phyloP scores from a whole-genome alignment of 2,329 filamentous ascomycete genomes.

The Arthrobotrys pseudoclavata region DNA sequence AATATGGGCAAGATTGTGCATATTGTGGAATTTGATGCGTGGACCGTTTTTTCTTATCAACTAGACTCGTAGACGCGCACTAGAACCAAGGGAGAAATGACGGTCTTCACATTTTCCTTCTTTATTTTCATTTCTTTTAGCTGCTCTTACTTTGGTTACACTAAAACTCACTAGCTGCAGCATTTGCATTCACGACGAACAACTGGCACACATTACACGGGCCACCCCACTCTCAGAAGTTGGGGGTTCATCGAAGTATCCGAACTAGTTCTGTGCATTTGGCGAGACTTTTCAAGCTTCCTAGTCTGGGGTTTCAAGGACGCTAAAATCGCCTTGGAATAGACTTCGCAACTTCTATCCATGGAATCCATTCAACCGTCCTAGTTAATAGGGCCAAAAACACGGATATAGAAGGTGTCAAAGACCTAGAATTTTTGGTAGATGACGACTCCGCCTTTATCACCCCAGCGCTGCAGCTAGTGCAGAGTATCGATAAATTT shows the following conservation, averaged over 20 bases:
- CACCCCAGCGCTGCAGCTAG: conserved; percentile 32
- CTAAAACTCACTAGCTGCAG: conserved; percentile 29
- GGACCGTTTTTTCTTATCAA: neutral
- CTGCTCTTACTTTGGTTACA: conserved; percentile 40
- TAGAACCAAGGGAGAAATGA: conserved; percentile 52
- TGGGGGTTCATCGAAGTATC: conserved; percentile 38
- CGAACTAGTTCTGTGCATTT: conserved; percentile 30
- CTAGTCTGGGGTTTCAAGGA: conserved; percentile 47
- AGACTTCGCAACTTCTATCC: conserved; percentile 43
- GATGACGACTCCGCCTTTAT: conserved; percentile 44
- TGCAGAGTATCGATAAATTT: conserved; percentile 43
- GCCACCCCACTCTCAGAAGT: conserved; percentile 43
- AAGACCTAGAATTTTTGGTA: conserved; percentile 21
- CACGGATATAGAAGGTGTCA: conserved; percentile 49
- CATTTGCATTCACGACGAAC: conserved; percentile 19
- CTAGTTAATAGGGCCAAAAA: conserved; percentile 31
- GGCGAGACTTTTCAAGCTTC: conserved; percentile 52
- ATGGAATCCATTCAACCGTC: conserved; percentile 44
- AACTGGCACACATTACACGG: conserved; percentile 43
- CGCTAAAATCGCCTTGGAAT: conserved; percentile 30
- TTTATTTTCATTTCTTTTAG: neutral
- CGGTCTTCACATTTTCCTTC: conserved; percentile 33
- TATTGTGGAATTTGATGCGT: conserved; percentile 40
- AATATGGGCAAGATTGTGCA: conserved; percentile 23
- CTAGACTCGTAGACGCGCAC: neutral